Evolutionary conservation across 163 green algal species (phyloP).

Genomic region (Picocystis sp.): DNA sequence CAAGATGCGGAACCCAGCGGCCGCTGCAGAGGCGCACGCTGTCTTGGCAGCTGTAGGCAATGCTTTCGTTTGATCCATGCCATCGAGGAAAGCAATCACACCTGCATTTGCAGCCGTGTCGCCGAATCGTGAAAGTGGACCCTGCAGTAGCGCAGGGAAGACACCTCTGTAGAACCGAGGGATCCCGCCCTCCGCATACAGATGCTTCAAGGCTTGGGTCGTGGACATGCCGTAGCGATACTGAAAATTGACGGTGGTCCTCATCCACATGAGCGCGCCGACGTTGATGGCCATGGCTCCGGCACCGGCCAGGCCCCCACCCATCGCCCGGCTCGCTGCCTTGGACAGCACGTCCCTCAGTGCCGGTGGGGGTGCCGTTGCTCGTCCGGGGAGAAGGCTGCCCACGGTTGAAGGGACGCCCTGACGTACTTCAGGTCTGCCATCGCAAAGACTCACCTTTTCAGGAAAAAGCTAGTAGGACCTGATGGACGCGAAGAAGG

Average conservation of each 20-base stretch:
- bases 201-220: conserved; percentile 41
- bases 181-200: conserved; percentile 66
- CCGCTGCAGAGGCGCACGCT: conserved; percentile 38
- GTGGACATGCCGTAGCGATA: conserved; percentile 60
- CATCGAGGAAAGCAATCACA: conserved; percentile 47
- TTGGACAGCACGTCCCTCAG: conserved; percentile 21
- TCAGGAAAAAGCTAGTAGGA: too few species aligned
- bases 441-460: too few species aligned
- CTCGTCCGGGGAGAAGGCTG: too few species aligned
- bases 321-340: conserved; percentile 26
- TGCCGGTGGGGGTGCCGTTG: neutral
- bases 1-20: conserved; percentile 63
- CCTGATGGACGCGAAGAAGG: too few species aligned
- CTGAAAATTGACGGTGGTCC: conserved; percentile 79
- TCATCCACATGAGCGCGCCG: conserved; percentile 69
- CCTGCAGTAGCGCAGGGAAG: conserved; percentile 35
- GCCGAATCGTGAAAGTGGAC: conserved; percentile 69
- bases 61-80: conserved; percentile 26
- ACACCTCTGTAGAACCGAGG: conserved; percentile 69
- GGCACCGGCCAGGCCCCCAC: conserved; percentile 35
- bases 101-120: conserved; percentile 85
- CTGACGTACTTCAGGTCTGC: too few species aligned
- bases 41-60: conserved; percentile 65
- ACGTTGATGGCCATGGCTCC: conserved; percentile 48
- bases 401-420: too few species aligned